phyloP scores from a whole-genome alignment of 805 yeast genomes.

The Alloascoidea africana region DNA sequence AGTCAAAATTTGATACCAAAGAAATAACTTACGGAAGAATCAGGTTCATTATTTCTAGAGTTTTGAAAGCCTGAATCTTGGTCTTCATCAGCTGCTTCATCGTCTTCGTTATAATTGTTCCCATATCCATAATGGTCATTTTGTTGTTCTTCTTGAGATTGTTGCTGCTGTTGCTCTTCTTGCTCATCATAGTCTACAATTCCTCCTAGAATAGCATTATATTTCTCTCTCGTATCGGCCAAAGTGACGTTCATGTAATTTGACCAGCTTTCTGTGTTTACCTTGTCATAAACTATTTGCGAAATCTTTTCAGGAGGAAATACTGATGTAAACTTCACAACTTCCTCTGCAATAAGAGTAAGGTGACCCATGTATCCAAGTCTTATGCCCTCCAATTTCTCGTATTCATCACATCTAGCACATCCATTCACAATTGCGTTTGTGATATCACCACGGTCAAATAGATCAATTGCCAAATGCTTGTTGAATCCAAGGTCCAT shows the following conservation, averaged over 20 bases:
- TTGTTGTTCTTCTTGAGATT: slow-evolving; percentile 13
- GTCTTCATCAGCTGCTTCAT: slow-evolving; percentile 18
- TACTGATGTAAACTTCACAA: slow-evolving; percentile 66
- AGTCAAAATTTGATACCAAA: slow-evolving; percentile 7
- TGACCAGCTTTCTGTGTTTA: slow-evolving; percentile 48
- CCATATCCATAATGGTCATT: slow-evolving; percentile 16
- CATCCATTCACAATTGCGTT: slow-evolving; percentile 50
- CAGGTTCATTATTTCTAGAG: slow-evolving; percentile 5
- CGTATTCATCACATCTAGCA: slow-evolving; percentile 39
- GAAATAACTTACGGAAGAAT: slow-evolving; percentile 5
- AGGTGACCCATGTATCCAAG: slow-evolving; percentile 97
- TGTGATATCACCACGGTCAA: slow-evolving; percentile 47
- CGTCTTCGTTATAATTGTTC: slow-evolving; percentile 20
- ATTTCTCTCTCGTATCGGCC: slow-evolving; percentile 83
- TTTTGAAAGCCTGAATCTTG: slow-evolving; percentile 4
- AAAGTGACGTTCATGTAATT: slow-evolving; percentile 70
- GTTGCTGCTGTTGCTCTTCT: slow-evolving; percentile 16
- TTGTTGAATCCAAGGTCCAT: slow-evolving; percentile 78
- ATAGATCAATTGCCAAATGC: slow-evolving; percentile 54
- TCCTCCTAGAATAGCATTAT: slow-evolving; percentile 90
- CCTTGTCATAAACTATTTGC: slow-evolving; percentile 26
- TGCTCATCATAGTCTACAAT: slow-evolving; percentile 20
- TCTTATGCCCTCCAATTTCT: slow-evolving; percentile 43
- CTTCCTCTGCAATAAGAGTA: slow-evolving; percentile 87
- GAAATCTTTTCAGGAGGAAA: slow-evolving; percentile 47